phyloP scores from a whole-genome alignment of 148 eudicot genomes.

The Dysphania ambrosioides region DNA sequence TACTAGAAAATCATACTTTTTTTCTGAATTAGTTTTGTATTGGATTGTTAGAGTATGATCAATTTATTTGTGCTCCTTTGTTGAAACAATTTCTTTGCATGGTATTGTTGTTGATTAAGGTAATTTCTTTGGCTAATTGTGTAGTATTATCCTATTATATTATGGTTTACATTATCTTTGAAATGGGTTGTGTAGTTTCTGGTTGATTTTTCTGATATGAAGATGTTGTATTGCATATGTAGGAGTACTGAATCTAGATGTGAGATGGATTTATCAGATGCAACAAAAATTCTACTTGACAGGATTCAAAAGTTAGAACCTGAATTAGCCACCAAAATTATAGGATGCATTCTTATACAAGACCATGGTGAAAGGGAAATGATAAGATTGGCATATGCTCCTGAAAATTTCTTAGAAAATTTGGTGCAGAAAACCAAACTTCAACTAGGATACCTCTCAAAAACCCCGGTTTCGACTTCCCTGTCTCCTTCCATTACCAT shows the following conservation, averaged over 20 bases:
- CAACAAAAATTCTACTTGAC: constrained; percentile 37
- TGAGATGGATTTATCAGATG: constrained; percentile 60
- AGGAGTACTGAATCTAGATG: constrained; percentile 14
- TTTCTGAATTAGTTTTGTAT: too few relatives aligned
- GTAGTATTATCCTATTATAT: too few relatives aligned
- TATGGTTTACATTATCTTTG: neutral
- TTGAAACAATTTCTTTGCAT: neutral
- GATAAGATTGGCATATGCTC: constrained; percentile 62
- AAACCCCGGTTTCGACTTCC: constrained; percentile 37
- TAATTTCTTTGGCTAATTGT: neutral
- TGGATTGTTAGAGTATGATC: too few relatives aligned
- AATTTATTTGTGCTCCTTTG: neutral
- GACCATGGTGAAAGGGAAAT: constrained; percentile 45
- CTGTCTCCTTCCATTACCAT: constrained; percentile 27
- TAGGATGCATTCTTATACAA: constrained; percentile 54
- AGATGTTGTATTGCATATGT: constrained; percentile 20
- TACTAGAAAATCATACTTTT: too few relatives aligned
- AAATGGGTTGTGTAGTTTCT: too few relatives aligned
- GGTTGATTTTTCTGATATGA: constrained; percentile 13
- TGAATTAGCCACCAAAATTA: constrained; percentile 49
- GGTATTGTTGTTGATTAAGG: neutral
- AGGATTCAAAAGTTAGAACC: constrained; percentile 65
- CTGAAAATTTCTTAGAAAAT: constrained; percentile 43
- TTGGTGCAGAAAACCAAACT: constrained; percentile 47
- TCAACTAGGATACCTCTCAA: constrained; percentile 30